Base-by-base conservation (phyloP, 257 asterid species). In the Gardenia jasminoides region DNA sequence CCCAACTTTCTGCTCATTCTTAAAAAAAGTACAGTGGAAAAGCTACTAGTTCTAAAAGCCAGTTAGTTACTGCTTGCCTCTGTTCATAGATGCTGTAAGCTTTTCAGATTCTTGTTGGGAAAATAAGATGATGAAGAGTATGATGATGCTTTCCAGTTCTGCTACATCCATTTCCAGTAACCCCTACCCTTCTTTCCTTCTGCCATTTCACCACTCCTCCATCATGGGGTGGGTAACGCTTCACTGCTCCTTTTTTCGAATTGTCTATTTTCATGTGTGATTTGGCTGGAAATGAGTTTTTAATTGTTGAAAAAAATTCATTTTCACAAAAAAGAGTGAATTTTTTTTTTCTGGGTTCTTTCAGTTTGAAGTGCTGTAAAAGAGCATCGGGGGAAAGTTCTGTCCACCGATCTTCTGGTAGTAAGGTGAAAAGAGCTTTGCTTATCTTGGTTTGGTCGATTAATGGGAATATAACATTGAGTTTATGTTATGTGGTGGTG, bases 321-420 rank as follows among this genome's bases (percentile, higher is more conserved):
- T 41, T 79, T 33, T 17, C n/a, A 54, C 26, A 1, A 19, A 52
- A 17, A 7, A 43, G 65, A 65, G 30, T 16, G 6, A 43, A 52
- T 44, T 17, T 47, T 22, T 31, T 47, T 64, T 12, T 69, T 22
- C 70, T 16, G 41, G 36, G 54, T 24, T 48, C 19, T 31, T 41
- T 47, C 77, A 79, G 88, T 72, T 73, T 84, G 78, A 80, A 69
- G 36, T 72, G 59, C 59, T 68, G 76, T 68, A 79, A 70, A 68
- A 67, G 76, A 52, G 74, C 84, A 72, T 41, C 78, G 11, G 74
- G 71, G 48, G 75, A 61, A 73, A 75, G 70, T 26, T 85, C 76
- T n/a, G 74, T 67, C 67, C 80, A n/a, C 76, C 70, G 79, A 56
- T 28, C 64, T 66, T 56, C 31, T 67, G 48, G 76, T 24, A 59